A percentile compares a stretch with the other conserved stretches of the same genome.
Conservation (phyloP, 345 rosid genomes). For the Trapa bicornis region DNA sequence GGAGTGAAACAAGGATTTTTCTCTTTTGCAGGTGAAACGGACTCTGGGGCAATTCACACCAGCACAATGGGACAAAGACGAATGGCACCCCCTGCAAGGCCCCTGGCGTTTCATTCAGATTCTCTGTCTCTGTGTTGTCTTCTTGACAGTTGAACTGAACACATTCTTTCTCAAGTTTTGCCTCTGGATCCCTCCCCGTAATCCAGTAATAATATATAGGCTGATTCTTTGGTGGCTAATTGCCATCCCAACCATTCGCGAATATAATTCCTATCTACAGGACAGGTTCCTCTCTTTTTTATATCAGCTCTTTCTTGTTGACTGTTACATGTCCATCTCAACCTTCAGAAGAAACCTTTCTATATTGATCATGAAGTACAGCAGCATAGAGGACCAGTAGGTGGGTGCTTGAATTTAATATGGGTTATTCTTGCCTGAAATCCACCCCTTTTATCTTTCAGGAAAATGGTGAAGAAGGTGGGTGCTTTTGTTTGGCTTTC, state of each 20-base stretch:
- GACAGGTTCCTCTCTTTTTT: constrained; percentile 39
- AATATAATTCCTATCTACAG: constrained; percentile 92
- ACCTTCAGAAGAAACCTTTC: too few species aligned
- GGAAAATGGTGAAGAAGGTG: constrained; percentile 79
- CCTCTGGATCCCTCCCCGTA: constrained; percentile 92
- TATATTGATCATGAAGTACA: too few species aligned
- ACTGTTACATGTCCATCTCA: too few species aligned
- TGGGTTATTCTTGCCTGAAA: background rate
- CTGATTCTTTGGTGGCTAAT: constrained; percentile 96
- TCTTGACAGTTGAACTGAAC: constrained; percentile 85
- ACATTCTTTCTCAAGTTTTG: constrained; percentile 97
- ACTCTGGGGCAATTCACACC: constrained; percentile 94
- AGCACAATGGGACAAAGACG: constrained; percentile 98
- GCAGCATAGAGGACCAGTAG: too few species aligned
- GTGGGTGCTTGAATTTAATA: too few species aligned
- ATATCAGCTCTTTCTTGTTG: background rate
- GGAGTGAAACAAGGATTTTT: background rate
- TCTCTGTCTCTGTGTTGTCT: constrained; percentile 68
- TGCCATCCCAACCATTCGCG: constrained; percentile 92
- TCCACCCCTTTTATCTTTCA: constrained; percentile 10
- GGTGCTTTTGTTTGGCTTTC: constrained; percentile 99
- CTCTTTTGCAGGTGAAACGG: constrained; percentile 53
- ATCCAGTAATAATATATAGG: constrained; percentile 81
- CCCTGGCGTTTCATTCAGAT: constrained; percentile 98
- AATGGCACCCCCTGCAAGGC: constrained; percentile 94